A percentile compares a stretch with the other conserved stretches of the same genome.
Evolutionary conservation across 2,329 filamentous ascomycete genomes (phyloP).

Genomic region (Diaporthe citrichinensis): DNA sequence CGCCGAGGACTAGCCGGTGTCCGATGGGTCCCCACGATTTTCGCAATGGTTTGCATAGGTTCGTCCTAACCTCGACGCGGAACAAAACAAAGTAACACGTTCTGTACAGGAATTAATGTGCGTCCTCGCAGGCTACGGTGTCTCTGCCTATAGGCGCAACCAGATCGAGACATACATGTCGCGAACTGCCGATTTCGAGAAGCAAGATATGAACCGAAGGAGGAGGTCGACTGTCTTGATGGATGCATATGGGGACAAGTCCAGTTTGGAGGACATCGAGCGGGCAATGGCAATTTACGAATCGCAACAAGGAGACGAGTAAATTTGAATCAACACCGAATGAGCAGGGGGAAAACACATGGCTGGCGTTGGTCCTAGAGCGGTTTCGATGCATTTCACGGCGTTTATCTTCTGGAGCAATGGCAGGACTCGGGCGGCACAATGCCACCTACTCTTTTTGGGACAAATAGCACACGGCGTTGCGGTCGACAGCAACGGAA

Average conservation of each 20-base stretch:
- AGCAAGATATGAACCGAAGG: constrained; percentile 40
- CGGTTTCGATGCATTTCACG: constrained; percentile 5
- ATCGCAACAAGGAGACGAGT: constrained; percentile 37
- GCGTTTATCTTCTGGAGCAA: constrained; percentile 1
- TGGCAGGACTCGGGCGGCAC: neutral
- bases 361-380: neutral
- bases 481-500: neutral
- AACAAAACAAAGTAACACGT: constrained; percentile 35
- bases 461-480: neutral
- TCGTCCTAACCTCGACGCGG: constrained; percentile 14
- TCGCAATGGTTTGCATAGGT: constrained; percentile 42
- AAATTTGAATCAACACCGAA: too few relatives aligned
- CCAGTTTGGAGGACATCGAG: constrained; percentile 63
- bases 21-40: constrained; percentile 39
- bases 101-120: constrained; percentile 39
- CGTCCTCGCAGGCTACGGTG: constrained; percentile 40
- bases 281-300: constrained; percentile 64
- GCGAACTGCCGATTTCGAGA: constrained; percentile 25
- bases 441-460: neutral
- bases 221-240: constrained; percentile 58
- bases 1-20: constrained; percentile 29
- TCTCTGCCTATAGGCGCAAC: constrained; percentile 38
- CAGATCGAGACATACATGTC: constrained; percentile 35
- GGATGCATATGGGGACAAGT: constrained; percentile 65
- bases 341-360: neutral